phyloP scores from a whole-genome alignment of 257 asterid species.

The Linderniella brevidens region DNA sequence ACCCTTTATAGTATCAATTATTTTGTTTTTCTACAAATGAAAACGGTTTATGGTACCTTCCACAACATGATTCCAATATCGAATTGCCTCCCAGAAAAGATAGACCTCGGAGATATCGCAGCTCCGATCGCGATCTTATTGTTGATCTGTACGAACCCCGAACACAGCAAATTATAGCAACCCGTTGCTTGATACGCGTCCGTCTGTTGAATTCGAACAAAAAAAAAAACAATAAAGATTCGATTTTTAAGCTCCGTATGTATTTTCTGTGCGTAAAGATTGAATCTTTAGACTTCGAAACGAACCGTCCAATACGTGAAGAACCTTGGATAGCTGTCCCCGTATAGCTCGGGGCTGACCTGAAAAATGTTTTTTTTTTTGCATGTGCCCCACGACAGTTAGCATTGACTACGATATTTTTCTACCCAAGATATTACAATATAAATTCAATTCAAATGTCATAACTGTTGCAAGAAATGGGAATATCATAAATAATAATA shows the following conservation, averaged over 20 bases:
- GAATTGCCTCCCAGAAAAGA: conserved; percentile 41
- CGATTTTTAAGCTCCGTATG: too few relatives aligned
- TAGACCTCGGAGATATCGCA: conserved; percentile 85
- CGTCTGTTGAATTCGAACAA: not conserved
- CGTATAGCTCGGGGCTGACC: conserved; percentile 5
- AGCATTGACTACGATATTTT: not conserved
- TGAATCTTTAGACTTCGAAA: not conserved
- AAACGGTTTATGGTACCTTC: conserved; percentile 38
- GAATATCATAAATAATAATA: too few relatives aligned
- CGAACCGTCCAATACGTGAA: conserved; percentile 5
- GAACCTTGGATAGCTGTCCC: conserved; percentile 3
- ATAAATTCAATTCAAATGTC: not conserved
- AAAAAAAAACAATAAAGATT: too few relatives aligned
- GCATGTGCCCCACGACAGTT: not conserved
- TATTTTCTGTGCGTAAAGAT: not conserved
- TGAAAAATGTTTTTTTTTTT: not conserved
- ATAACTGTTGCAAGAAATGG: too few relatives aligned
- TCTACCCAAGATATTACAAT: not conserved
- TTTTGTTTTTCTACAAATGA: not conserved
- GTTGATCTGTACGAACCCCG: conserved; percentile 83
- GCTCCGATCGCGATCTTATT: conserved; percentile 90
- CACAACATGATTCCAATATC: conserved; percentile 88
- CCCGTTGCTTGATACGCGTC: conserved; percentile 26
- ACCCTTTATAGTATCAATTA: not conserved
- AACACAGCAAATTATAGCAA: conserved; percentile 79